A percentile compares a stretch with the other conserved stretches of the same genome.
Conservation (phyloP, 225 moss, liverwort and hornwort species). For the Physcomitrellopsis africana region DNA sequence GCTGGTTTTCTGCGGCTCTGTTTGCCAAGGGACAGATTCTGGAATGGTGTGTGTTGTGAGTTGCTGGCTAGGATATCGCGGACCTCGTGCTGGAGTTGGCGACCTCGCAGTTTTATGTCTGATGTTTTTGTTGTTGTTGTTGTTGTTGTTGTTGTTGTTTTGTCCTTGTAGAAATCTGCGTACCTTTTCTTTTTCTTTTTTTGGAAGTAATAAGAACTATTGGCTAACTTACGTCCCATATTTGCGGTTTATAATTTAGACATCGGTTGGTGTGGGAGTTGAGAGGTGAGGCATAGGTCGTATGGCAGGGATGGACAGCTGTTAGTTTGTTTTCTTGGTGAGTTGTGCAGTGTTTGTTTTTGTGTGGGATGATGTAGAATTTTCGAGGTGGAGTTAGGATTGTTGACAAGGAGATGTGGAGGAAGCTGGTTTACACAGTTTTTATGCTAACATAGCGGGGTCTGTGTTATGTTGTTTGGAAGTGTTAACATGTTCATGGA, state of each 20-base stretch:
- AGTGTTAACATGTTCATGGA: no score
- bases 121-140: no score
- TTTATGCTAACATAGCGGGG: neutral
- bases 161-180: neutral
- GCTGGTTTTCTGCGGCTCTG: constrained; percentile 13
- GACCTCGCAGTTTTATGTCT: no score
- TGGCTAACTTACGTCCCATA: neutral
- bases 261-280: neutral
- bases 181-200: neutral
- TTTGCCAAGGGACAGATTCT: constrained; percentile 9
- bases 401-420: neutral
- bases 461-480: neutral
- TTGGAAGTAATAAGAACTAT: neutral
- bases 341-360: neutral
- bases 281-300: neutral
- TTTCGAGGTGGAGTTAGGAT: constrained; percentile 23
- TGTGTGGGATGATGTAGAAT: constrained; percentile 1
- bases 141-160: neutral
- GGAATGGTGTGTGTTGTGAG: neutral
- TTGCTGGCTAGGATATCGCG: no score
- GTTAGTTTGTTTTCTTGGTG: neutral
- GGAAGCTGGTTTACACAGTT: neutral
- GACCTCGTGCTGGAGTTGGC: no score
- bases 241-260: no score
- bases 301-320: neutral